Evolutionary conservation across 2,329 filamentous ascomycete genomes (phyloP).

Genomic region (Fusarium sp.): DNA sequence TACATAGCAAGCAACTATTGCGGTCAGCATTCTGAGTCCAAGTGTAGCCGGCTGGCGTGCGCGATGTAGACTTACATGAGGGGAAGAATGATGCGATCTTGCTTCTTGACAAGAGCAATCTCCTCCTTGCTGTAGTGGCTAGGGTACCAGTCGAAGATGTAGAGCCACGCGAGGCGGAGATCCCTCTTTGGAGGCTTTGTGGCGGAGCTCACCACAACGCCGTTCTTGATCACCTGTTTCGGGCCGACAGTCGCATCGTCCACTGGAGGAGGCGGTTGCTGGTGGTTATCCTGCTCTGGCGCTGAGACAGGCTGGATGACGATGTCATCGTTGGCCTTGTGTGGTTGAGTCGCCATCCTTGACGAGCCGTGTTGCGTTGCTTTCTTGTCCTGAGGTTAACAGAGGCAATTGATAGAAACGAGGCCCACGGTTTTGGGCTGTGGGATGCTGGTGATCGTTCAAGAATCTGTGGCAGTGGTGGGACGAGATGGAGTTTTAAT

Average conservation of each 20-base stretch:
- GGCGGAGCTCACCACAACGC: constrained; percentile 41
- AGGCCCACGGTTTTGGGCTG: neutral
- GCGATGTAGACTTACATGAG: constrained; percentile 39
- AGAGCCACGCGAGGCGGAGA: constrained; percentile 37
- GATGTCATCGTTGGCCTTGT: neutral
- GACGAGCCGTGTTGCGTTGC: neutral
- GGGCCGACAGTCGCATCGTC: neutral
- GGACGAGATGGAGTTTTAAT: neutral
- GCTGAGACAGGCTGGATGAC: neutral
- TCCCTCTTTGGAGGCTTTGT: constrained; percentile 26
- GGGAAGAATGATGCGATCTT: constrained; percentile 44
- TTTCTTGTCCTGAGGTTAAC: neutral
- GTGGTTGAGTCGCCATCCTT: neutral
- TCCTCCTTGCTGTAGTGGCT: constrained; percentile 46
- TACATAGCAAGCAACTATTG: constrained; percentile 26
- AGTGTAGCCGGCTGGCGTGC: neutral
- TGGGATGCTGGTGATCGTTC: neutral
- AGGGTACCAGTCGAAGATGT: constrained; percentile 45
- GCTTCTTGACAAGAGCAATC: constrained; percentile 39
- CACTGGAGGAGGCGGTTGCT: neutral
- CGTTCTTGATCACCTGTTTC: constrained; percentile 26
- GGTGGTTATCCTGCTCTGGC: neutral
- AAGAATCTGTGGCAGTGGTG: neutral
- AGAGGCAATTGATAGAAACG: neutral
- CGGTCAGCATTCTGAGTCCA: neutral